A percentile compares a stretch with the other conserved stretches of the same genome.
These are phyloP conservation scores for Pleurotus cornucopiae DNA, from an alignment of 768 basidiomycete genomes.

Conservation along the genomic window DNA sequence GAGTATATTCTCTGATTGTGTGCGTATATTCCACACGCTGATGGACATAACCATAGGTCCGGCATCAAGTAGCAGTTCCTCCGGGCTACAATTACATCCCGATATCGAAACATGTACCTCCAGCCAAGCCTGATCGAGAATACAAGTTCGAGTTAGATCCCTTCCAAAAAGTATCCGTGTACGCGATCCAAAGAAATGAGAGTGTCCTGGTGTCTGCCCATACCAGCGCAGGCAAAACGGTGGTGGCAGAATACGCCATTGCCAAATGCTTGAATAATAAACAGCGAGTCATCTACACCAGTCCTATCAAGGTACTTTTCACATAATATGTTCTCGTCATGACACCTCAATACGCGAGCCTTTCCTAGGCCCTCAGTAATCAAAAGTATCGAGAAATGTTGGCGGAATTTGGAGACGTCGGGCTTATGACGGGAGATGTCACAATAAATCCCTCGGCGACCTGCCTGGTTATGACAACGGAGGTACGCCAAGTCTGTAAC, in stretches of 20 bases:
- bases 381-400: constrained; percentile 99
- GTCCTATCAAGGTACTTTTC: constrained; percentile 91
- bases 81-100: constrained; percentile 88
- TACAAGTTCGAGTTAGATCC: constrained; percentile 98
- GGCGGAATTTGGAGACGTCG: constrained; percentile 96
- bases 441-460: constrained; percentile 97
- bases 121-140: constrained; percentile 82
- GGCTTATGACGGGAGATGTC: constrained; percentile 98
- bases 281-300: constrained; percentile 97
- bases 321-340: constrained; percentile 1
- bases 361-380: constrained; percentile 83
- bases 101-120: constrained; percentile 88
- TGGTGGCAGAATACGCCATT: constrained; percentile 99
- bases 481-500: constrained; percentile 42
- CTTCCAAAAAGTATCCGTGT: constrained; percentile 92
- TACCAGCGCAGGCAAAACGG: constrained; percentile 98
- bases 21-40: neutral
- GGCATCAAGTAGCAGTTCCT: constrained; percentile 95
- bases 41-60: constrained; percentile 52
- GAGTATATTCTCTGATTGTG: constrained; percentile 14
- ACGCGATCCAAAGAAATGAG: constrained; percentile 96
- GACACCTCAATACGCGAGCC: neutral
- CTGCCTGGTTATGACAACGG: constrained; percentile 99
- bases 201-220: constrained; percentile 97
- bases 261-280: constrained; percentile 92